A percentile compares a stretch with the other conserved stretches of the same genome.
phyloP scores from a whole-genome alignment of 257 asterid species.

The Capsicum baccatum region DNA sequence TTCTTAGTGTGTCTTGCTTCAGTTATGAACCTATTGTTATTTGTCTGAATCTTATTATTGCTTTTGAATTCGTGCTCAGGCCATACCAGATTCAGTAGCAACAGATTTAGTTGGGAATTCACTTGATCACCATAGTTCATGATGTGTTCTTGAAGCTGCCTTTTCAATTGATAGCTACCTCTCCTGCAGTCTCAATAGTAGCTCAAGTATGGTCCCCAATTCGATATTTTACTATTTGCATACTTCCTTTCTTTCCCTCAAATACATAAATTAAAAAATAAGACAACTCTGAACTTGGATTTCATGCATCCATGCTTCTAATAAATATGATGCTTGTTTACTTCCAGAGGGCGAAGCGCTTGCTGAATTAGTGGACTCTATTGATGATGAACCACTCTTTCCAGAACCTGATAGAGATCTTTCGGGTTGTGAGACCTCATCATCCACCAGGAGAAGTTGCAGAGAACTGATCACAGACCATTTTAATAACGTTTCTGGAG shows the following conservation, averaged over 20 bases:
- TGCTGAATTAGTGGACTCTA: slow-evolving; percentile 46
- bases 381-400: slow-evolving; percentile 35
- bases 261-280: not conserved
- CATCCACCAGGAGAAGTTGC: slow-evolving; percentile 29
- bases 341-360: slow-evolving; percentile 51
- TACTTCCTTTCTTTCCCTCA: slow-evolving; percentile 15
- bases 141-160: slow-evolving; percentile 83
- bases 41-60: not conserved
- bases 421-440: slow-evolving; percentile 55
- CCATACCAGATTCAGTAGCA: slow-evolving; percentile 39
- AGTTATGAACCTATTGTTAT: not conserved
- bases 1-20: not conserved
- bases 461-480: slow-evolving; percentile 44
- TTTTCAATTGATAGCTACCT: slow-evolving; percentile 74
- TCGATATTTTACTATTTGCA: not conserved
- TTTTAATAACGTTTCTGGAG: slow-evolving; percentile 60
- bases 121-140: slow-evolving; percentile 74
- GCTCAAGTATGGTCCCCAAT: slow-evolving; percentile 52
- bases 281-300: not conserved
- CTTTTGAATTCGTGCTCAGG: slow-evolving; percentile 43
- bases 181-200: slow-evolving; percentile 71
- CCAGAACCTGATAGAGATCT: slow-evolving; percentile 48
- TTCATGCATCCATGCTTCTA: slow-evolving; percentile 10
- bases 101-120: slow-evolving; percentile 42
- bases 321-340: slow-evolving; percentile 19